Evolutionary conservation across 768 basidiomycete species (phyloP).

Genomic region (Terana coerulea): DNA sequence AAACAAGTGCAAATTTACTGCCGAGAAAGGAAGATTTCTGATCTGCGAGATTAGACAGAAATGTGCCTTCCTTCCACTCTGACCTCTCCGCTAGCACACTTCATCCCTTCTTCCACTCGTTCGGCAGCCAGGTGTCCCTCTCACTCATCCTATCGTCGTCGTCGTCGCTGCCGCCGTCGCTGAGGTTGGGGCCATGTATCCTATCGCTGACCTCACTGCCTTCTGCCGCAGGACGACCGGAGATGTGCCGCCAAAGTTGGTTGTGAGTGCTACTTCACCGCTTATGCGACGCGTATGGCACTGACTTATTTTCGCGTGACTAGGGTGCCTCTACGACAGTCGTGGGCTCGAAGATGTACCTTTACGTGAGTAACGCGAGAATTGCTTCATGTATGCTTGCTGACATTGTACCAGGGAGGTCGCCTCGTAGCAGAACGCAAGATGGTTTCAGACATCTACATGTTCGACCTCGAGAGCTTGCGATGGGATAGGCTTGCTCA

Average conservation of each 20-base stretch:
- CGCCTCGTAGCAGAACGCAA: constrained; percentile 80
- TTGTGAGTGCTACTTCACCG: constrained; percentile 48
- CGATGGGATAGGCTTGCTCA: constrained; percentile 71
- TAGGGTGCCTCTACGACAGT: constrained; percentile 92
- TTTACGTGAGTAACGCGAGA: constrained; percentile 61
- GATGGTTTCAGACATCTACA: constrained; percentile 89
- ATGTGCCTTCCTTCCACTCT: neutral
- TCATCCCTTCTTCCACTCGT: neutral
- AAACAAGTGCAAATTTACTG: neutral
- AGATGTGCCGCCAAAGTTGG: constrained; percentile 84
- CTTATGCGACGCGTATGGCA: neutral
- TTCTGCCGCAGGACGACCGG: constrained; percentile 80
- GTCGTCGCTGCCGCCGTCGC: constrained; percentile 7
- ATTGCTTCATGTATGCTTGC: neutral
- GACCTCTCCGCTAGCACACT: neutral
- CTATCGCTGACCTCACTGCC: constrained; percentile 87
- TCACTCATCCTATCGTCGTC: constrained; percentile 6
- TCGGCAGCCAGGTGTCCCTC: constrained; percentile 8
- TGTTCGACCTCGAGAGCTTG: constrained; percentile 80
- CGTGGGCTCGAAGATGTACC: constrained; percentile 82
- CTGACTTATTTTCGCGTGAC: constrained; percentile 1
- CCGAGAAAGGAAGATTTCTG: constrained; percentile 2
- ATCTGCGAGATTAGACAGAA: constrained; percentile 1
- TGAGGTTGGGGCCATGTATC: constrained; percentile 47
- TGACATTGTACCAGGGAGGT: constrained; percentile 59